These are phyloP conservation scores for Exophiala mesophila DNA, from an alignment of 2,329 filamentous ascomycete genomes.

Conservation along the genomic window DNA sequence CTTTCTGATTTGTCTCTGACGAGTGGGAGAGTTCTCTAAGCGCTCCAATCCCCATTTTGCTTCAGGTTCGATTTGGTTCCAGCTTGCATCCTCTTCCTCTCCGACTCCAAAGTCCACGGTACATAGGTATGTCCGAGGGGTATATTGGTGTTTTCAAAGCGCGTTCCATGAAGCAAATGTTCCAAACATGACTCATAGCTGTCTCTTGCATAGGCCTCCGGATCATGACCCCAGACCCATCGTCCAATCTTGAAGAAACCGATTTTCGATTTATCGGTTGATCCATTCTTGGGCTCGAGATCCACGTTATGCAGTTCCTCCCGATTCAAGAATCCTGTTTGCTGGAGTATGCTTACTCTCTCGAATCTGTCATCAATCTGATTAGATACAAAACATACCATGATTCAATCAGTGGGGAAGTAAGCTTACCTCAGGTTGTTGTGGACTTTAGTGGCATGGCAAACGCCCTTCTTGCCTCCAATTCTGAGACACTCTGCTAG, in stretches of 20 bases:
- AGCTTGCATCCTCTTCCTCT: conserved; percentile 18
- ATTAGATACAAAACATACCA: not conserved
- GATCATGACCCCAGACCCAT: conserved; percentile 9
- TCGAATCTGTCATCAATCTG: conserved; percentile 4
- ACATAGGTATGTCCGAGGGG: conserved; percentile 40
- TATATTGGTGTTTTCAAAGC: conserved; percentile 33
- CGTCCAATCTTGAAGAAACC: conserved; percentile 13
- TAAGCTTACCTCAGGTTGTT: conserved; percentile 8
- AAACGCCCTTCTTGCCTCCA: conserved; percentile 22
- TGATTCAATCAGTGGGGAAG: not conserved
- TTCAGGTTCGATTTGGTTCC: conserved; percentile 6
- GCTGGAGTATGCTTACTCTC: conserved; percentile 7
- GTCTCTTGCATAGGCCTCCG: conserved; percentile 7
- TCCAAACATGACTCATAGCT: conserved; percentile 6
- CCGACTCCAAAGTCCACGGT: conserved; percentile 40
- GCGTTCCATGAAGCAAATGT: not conserved
- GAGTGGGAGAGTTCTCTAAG: too few species aligned
- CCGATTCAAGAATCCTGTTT: conserved; percentile 6
- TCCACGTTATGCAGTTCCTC: conserved; percentile 7
- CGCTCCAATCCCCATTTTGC: conserved; percentile 9
- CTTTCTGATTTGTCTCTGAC: too few species aligned
- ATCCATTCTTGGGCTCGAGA: not conserved
- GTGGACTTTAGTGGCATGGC: conserved; percentile 8
- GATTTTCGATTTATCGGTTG: not conserved
- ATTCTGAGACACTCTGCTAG: conserved; percentile 39